phyloP scores from a whole-genome alignment of 1,284 basidiomycete species.

The Fereydounia khargensis region DNA sequence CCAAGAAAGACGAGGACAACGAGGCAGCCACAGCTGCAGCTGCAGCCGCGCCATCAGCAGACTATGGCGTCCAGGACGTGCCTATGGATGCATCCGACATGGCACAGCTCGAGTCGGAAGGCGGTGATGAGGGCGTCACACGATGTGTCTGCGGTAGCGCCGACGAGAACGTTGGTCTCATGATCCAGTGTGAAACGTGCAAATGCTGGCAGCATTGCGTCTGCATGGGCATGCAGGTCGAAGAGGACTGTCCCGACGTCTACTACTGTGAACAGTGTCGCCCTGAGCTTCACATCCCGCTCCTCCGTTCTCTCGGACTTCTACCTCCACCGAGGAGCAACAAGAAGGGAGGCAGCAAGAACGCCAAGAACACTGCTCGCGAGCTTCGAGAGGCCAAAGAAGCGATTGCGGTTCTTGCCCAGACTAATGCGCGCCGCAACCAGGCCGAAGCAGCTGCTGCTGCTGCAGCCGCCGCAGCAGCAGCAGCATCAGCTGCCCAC shows the following conservation, averaged over 20 bases:
- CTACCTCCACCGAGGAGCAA: conserved; percentile 24
- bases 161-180: conserved; percentile 69
- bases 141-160: conserved; percentile 87
- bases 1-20: conserved; percentile 2
- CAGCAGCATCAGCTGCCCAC: conserved; percentile 7
- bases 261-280: conserved; percentile 91
- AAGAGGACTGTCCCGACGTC: conserved; percentile 65
- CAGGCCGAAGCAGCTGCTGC: conserved; percentile 19
- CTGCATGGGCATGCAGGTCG: conserved; percentile 88
- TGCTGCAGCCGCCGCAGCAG: conserved; percentile 1
- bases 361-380: conserved; percentile 31
- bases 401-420: conserved; percentile 44
- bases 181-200: conserved; percentile 97
- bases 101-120: conserved; percentile 63
- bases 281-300: conserved; percentile 72
- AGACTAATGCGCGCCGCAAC: conserved; percentile 46
- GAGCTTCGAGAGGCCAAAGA: conserved; percentile 55
- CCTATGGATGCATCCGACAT: conserved; percentile 4
- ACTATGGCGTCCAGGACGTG: conserved; percentile 8
- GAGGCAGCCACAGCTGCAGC: too few species aligned
- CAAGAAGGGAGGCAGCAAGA: conserved; percentile 41
- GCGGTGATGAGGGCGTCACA: conserved; percentile 74
- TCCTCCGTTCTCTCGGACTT: conserved; percentile 48
- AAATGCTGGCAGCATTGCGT: conserved; percentile 97
- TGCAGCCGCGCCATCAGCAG: too few species aligned